Evolutionary conservation across 345 rosid species (phyloP), one percentile per base, ranked within the genome.

Genomic region (Geranium brycei): DNA sequence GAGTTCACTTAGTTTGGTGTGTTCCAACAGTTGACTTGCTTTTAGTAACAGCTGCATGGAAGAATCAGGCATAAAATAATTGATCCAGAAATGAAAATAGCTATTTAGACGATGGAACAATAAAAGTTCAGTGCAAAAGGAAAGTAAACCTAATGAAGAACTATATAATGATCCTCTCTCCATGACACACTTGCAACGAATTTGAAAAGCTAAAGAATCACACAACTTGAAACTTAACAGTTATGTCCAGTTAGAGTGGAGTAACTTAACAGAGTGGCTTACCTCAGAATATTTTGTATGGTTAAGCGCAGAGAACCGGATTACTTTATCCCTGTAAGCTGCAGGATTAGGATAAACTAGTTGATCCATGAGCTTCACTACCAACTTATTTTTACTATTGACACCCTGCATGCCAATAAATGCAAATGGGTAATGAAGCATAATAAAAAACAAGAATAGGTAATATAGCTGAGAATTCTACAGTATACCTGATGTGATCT

Each of bases 301-400:
- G 76, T 95, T 95, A 57, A 95, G 85, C 69, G 79, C 72, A 58
- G 95, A 88, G 80, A 95, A 91, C 57, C 96, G 92, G 58, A 95
- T 85, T 18, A 95, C 88, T 79, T 87, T 83, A 63, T 87, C 96
- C 80, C 97, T 85, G 77, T 95, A 95, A 7, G 95, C 97, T 69
- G 97, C 99, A 70, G 99, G 99, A 68, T 87, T 95, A n/a, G 99
- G 97, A 75, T 95, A 91, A 77, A 91, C 97, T 66, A 95, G 83
- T 69, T 95, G 99, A 77, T 95, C 97, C 97, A 95, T 84, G 73
- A 95, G 91, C 66, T 86, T 81, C 32, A 95, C 76, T 71, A 95
- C 84, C 67, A 95, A 79, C 77, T 88, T 88, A 72, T 95, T 95
- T 82, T 91, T 95, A 75, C 89, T 83, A 80, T 73, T 88, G 73